Base-by-base conservation (phyloP, 345 rosid genomes). In the Moricandia moricandioides region DNA sequence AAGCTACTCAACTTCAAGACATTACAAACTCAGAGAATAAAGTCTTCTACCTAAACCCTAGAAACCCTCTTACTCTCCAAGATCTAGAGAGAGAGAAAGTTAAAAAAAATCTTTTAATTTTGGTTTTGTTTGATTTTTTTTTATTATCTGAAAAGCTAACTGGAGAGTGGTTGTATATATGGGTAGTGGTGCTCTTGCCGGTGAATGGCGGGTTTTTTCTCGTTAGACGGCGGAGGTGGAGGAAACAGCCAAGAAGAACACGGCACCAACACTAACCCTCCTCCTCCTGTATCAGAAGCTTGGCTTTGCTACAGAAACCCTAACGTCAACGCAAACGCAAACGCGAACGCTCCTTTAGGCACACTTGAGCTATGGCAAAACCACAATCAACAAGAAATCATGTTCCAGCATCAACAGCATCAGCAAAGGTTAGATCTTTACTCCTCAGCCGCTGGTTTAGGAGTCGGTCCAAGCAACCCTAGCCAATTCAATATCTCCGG, bases 331-430 rank as follows among this genome's bases (percentile, higher is more conserved):
- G 47, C 65, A 0, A 73, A 54, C 64, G 47, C 69, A 29, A 73
- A 79, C 76, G 72, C 76, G 55, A 78, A 67, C 78, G 65, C 68
- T 55, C 61, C 63, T 63, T 78, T 85, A 80, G 83, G 78, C 81
- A 87, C 90, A 30, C 88, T 91, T 45, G 97, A 88, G 87, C 67
- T 91, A 91, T 91, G 97, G 97, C 94, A 79, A 69, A 89, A 88
- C 33, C 82, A 79, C 70, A 79, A 69, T n/a, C 89, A 85, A 8
- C 87, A 86, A 72, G 77, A 86, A 13, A 76, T 79, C 63, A 64
- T 79, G 33, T 84, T 80, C 6, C 81, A 76, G 27, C 80, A 73
- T 47, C 83, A 73, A 40, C 84, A 79, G 40, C 84, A 85, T 13
- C 87, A 85, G 9, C 86, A 85, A 52, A 84, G 80, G 69, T 63